Evolutionary conservation across 2,329 filamentous ascomycete species (phyloP).

Genomic region (Fusarium tricinctum): DNA sequence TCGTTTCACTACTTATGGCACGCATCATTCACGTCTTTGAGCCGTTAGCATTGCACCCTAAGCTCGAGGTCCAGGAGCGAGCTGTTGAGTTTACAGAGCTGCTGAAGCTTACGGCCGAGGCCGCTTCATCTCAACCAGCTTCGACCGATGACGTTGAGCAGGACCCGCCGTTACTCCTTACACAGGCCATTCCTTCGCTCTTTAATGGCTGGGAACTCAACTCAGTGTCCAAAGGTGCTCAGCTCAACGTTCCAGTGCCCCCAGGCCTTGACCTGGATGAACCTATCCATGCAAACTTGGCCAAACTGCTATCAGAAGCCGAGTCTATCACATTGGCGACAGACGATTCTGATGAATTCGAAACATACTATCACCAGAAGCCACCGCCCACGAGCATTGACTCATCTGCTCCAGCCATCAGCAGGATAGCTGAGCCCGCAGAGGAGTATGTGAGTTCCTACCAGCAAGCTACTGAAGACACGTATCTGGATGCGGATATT

Average conservation of each 20-base stretch:
- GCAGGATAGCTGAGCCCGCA: slow-evolving; percentile 64
- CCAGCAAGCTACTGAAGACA: slow-evolving; percentile 72
- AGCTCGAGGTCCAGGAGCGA: slow-evolving; percentile 93
- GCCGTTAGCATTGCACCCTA: slow-evolving; percentile 82
- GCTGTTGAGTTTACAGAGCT: slow-evolving; percentile 94
- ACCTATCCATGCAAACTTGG: slow-evolving; percentile 83
- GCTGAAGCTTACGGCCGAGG: slow-evolving; percentile 87
- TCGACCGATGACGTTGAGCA: slow-evolving; percentile 67
- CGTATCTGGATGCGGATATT: slow-evolving; percentile 79
- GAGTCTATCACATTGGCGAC: slow-evolving; percentile 64
- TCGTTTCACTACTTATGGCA: slow-evolving; percentile 81
- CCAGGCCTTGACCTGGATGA: slow-evolving; percentile 82
- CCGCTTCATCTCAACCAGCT: slow-evolving; percentile 75
- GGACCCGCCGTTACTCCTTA: slow-evolving; percentile 86
- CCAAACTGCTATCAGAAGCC: slow-evolving; percentile 73
- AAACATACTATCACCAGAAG: slow-evolving; percentile 73
- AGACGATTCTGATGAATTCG: slow-evolving; percentile 75
- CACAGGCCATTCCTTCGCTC: slow-evolving; percentile 89
- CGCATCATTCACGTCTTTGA: slow-evolving; percentile 87
- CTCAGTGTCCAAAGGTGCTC: slow-evolving; percentile 85
- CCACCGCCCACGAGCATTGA: slow-evolving; percentile 66
- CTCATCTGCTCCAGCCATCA: slow-evolving; percentile 67
- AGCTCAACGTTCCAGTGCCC: slow-evolving; percentile 87
- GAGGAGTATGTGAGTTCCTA: slow-evolving; percentile 68
- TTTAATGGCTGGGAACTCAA: slow-evolving; percentile 92